A percentile compares a stretch with the other conserved stretches of the same genome.
Evolutionary conservation across 1,139 yeast species (phyloP).

Genomic region (Maudiozyma humilis): DNA sequence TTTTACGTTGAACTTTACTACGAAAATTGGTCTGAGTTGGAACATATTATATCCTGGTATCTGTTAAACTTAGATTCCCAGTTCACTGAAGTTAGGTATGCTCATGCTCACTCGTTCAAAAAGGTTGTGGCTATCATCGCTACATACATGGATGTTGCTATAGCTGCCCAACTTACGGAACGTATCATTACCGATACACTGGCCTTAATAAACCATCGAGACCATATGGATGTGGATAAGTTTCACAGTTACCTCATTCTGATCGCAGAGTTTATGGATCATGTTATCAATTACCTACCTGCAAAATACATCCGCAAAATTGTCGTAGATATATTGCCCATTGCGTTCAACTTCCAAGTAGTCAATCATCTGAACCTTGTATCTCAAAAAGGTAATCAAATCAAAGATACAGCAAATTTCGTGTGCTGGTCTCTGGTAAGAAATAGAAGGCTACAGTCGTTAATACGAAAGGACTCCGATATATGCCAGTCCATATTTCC

Average conservation of each 20-base stretch:
- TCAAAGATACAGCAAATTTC: constrained; percentile 81
- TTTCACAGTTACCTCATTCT: constrained; percentile 31
- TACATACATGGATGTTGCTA: constrained; percentile 10
- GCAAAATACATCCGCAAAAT: constrained; percentile 7
- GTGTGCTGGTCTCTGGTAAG: constrained; percentile 58
- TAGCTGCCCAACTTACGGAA: constrained; percentile 22
- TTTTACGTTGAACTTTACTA: constrained; percentile 15
- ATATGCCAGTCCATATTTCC: constrained; percentile 21
- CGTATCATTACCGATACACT: constrained; percentile 15
- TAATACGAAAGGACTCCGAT: no score
- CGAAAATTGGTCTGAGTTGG: constrained; percentile 33
- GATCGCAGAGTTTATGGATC: constrained; percentile 34
- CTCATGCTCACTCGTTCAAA: constrained; percentile 30
- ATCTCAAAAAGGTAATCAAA: constrained; percentile 49
- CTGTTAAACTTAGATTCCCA: constrained; percentile 31
- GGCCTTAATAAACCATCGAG: constrained; percentile 13
- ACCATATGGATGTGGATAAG: constrained; percentile 14
- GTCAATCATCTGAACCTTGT: constrained; percentile 34
- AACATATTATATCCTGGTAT: constrained; percentile 40
- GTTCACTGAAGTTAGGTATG: constrained; percentile 31
- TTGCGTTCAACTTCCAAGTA: constrained; percentile 49
- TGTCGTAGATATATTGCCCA: constrained; percentile 23
- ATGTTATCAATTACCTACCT: constrained; percentile 16
- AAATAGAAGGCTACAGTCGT: constrained; percentile 23
- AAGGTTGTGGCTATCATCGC: constrained; percentile 23